Base-by-base conservation (phyloP, 371 early-diverging fungal species). In the Massospora cicadina region DNA sequence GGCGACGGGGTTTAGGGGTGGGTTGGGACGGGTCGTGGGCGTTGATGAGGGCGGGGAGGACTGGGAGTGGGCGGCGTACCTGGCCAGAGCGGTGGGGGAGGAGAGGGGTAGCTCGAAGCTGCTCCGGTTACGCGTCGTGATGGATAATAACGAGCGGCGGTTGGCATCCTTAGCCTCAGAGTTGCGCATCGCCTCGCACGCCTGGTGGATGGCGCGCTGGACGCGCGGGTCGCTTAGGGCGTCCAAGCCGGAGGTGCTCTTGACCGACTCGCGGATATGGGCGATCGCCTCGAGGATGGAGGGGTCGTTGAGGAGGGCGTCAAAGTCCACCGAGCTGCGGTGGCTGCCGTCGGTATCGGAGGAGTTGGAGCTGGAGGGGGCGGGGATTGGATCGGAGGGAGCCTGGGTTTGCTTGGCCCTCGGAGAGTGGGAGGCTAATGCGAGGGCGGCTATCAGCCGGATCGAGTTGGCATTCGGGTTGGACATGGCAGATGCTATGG, bases 341-440 rank as follows among this genome's bases (percentile, higher is more conserved):
- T 94, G 1, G 95, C 96, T 65, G 97, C 96, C 59, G 96, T 90
- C 13, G 93, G 93, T 77, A 91, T 91, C 33, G 94, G 95, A 25
- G 96, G 97, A 62, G 85, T 98, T 67, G 98, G 97, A 74, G 77
- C 86, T 54, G 91, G 93, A 33, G 84, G 98, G 64, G 98, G 96
- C 60, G 86, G 92, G 70, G 74, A 93, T 63, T 72, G 83, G 55
- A 97, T 98, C 10, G 79, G 90, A 66, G 77, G 98, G 79, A 95
- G 91, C 71, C 98, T 98, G 74, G 98, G 99, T 63, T 88, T 94
- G 81, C 82, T 95, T 43, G 5, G 43, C 43, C 43, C 17, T 43
- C 17, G 43, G 43, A 10, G 43, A 5, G 17, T 43, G 43, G 43
- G 43, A 43, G 43, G 43, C 43, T 17, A 43, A 43, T 5, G 43